phyloP scores from a whole-genome alignment of 106 monocot genomes.

The Amphibolis antarctica region DNA sequence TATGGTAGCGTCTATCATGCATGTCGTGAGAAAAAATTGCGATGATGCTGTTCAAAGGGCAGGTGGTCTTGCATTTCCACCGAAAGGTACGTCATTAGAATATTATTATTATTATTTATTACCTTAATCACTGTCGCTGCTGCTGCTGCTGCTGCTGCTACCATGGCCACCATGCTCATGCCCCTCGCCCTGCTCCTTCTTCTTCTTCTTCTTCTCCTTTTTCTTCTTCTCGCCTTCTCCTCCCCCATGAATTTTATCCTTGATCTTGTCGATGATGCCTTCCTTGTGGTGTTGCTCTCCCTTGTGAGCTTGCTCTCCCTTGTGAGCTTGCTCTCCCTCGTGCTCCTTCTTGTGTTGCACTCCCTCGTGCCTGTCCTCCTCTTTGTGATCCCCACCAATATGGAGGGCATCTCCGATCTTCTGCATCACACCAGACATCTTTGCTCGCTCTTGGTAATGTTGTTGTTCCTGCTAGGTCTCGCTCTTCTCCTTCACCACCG shows the following conservation, averaged over 20 bases:
- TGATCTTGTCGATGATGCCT: conserved; percentile 9
- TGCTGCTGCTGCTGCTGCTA: conserved; percentile 8
- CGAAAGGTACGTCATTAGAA: no score
- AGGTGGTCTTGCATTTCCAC: no score
- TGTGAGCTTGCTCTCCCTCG: neutral
- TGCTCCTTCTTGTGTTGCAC: no score
- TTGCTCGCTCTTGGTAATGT: no score
- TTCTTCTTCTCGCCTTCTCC: conserved; percentile 12
- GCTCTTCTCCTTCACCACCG: no score
- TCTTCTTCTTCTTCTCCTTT: conserved; percentile 20
- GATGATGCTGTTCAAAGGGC: no score
- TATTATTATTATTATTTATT: neutral
- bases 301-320: conserved; percentile 4
- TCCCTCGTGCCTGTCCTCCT: neutral
- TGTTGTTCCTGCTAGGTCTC: no score
- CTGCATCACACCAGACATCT: conserved; percentile 2
- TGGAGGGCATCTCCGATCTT: conserved; percentile 12
- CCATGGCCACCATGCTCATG: neutral
- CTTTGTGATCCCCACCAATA: conserved; percentile 6
- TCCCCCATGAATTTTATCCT: conserved; percentile 7
- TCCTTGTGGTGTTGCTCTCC: conserved; percentile 2
- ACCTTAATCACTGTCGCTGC: conserved; percentile 17
- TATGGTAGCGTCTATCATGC: neutral
- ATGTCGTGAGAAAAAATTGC: no score
- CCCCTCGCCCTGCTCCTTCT: conserved; percentile 8